These are phyloP conservation scores for Moelleriella libera DNA, from an alignment of 2,329 filamentous ascomycete genomes.

Conservation along the genomic window DNA sequence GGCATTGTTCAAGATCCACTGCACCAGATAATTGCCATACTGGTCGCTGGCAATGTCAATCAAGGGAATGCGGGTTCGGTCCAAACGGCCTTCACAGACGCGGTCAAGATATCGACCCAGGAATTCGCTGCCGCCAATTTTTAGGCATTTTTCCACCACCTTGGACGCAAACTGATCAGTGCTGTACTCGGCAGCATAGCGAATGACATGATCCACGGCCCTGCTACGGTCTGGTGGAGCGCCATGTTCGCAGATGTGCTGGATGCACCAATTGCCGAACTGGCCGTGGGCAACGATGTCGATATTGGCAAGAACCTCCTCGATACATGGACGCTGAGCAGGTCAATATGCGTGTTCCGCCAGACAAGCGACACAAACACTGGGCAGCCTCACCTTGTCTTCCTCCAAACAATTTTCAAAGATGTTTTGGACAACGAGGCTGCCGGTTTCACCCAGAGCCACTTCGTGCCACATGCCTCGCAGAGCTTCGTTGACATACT, in stretches of 20 bases:
- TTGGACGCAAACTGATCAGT: conserved; percentile 99
- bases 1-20: conserved; percentile 89
- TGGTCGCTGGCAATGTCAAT: conserved; percentile 98
- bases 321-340: conserved; percentile 81
- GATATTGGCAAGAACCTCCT: conserved; percentile 89
- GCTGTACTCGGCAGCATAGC: conserved; percentile 88
- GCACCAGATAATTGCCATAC: conserved; percentile 96
- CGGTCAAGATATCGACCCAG: conserved; percentile 84
- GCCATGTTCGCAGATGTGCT: conserved; percentile 97
- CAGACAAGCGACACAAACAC: not conserved
- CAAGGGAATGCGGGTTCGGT: conserved; percentile 87
- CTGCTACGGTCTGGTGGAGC: conserved; percentile 80
- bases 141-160: conserved; percentile 97
- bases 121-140: conserved; percentile 86
- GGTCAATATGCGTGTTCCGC: not conserved
- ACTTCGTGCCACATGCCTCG: conserved; percentile 98
- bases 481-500: conserved; percentile 89
- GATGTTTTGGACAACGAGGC: conserved; percentile 96
- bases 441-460: conserved; percentile 90
- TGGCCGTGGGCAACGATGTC: conserved; percentile 94
- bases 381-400: conserved; percentile 58
- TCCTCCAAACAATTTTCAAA: conserved; percentile 98
- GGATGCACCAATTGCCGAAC: conserved; percentile 99
- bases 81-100: conserved; percentile 79
- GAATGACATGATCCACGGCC: conserved; percentile 89